phyloP scores from a whole-genome alignment of 75 land plant genomes.

The Chamaecyparis obtusa region DNA sequence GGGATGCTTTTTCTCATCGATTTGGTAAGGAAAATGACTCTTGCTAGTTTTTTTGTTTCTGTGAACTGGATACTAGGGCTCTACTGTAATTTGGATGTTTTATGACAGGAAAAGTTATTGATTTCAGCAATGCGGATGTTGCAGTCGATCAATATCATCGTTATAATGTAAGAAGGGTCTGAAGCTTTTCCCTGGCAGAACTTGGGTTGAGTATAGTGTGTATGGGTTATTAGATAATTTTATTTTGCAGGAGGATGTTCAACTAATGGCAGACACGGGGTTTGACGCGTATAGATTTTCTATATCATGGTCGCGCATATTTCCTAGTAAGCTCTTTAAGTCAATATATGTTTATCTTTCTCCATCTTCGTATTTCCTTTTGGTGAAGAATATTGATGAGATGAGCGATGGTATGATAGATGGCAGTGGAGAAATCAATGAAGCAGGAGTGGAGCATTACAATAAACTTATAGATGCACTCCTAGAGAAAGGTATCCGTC shows the following conservation, averaged over 20 bases:
- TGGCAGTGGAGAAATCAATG: slow-evolving; percentile 70
- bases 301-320: slow-evolving; percentile 75
- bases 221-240: too few species aligned
- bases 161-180: slow-evolving; percentile 37
- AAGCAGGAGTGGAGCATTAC: slow-evolving; percentile 81
- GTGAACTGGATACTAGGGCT: too few species aligned
- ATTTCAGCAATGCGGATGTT: slow-evolving; percentile 69
- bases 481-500: slow-evolving; percentile 36
- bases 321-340: slow-evolving; percentile 43
- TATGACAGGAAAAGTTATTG: slow-evolving; percentile 61
- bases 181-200: neutral
- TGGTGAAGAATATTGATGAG: neutral
- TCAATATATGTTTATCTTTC: neutral
- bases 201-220: too few species aligned
- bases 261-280: slow-evolving; percentile 72
- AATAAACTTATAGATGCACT: slow-evolving; percentile 73
- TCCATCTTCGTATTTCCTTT: neutral
- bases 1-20: slow-evolving; percentile 74
- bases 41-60: too few species aligned
- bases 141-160: slow-evolving; percentile 77
- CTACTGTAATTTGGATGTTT: too few species aligned
- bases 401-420: slow-evolving; percentile 22
- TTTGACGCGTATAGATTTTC: slow-evolving; percentile 84
- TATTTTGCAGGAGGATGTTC: slow-evolving; percentile 59
- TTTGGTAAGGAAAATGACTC: slow-evolving; percentile 38